A percentile compares a stretch with the other conserved stretches of the same genome.
phyloP scores from a whole-genome alignment of 768 basidiomycete species.

The Amanita muscaria region DNA sequence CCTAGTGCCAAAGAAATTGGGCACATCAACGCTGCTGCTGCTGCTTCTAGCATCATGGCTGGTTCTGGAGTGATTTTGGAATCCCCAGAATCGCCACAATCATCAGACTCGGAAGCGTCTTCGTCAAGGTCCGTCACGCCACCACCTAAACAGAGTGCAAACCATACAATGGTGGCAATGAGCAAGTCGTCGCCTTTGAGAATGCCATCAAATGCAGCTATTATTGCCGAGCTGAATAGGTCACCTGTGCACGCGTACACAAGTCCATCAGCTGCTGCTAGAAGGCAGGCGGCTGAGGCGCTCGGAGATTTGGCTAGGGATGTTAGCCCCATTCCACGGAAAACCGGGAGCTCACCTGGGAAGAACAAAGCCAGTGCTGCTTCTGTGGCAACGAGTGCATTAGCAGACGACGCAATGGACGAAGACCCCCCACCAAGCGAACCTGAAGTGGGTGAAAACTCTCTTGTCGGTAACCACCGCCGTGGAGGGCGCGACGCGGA shows the following conservation, averaged over 20 bases:
- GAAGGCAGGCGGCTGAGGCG: slow-evolving; percentile 5
- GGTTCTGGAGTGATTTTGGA: slow-evolving; percentile 28
- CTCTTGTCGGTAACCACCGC: too few relatives aligned
- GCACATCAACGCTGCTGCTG: slow-evolving; percentile 27
- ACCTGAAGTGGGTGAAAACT: background rate
- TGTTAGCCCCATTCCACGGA: slow-evolving; percentile 1
- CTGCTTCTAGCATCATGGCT: slow-evolving; percentile 42
- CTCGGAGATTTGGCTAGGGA: slow-evolving; percentile 3
- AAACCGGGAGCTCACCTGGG: background rate
- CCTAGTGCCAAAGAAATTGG: slow-evolving; percentile 20
- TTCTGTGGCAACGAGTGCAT: too few relatives aligned
- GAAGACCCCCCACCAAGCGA: background rate
- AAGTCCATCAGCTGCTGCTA: background rate
- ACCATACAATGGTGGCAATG: too few relatives aligned
- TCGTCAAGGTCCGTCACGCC: slow-evolving; percentile 4
- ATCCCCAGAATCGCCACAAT: background rate
- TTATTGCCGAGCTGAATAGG: background rate
- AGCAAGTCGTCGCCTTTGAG: background rate
- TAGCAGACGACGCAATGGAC: slow-evolving; percentile 1
- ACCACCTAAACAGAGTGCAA: background rate
- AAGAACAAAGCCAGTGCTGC: background rate
- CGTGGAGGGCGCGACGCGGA: too few relatives aligned
- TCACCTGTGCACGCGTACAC: background rate
- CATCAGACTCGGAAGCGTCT: slow-evolving; percentile 1
- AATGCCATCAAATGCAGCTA: background rate